phyloP scores from a whole-genome alignment of 1,284 basidiomycete species.

The Trichosporon coremiiforme region DNA sequence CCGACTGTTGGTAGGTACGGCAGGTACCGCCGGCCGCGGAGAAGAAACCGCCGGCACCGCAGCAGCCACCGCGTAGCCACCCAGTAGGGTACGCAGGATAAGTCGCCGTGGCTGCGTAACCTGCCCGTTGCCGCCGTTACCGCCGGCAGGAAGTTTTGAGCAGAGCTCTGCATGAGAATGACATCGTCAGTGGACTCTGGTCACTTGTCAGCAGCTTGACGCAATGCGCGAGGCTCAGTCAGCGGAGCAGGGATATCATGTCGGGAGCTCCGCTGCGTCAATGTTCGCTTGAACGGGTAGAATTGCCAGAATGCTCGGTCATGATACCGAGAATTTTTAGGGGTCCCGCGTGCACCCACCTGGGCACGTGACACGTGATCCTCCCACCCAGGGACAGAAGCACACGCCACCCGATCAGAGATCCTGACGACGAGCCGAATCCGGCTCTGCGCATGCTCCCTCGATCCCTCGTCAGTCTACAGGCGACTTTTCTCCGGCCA shows the following conservation, averaged over 20 bases:
- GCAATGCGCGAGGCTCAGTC: not conserved
- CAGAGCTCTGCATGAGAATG: not conserved
- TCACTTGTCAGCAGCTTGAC: not conserved
- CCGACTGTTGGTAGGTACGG: too few relatives aligned
- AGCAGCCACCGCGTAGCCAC: not conserved
- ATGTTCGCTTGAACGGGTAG: not conserved
- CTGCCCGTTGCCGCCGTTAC: not conserved
- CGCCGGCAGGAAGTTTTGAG: not conserved
- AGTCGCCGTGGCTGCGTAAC: slow-evolving; percentile 1
- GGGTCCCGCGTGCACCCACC: not conserved
- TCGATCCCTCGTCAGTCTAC: not conserved
- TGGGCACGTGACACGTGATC: too few relatives aligned
- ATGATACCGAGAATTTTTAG: not conserved
- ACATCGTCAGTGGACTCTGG: not conserved
- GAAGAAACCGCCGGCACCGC: not conserved
- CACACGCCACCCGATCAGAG: not conserved
- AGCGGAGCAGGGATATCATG: too few relatives aligned
- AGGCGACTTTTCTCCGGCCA: not conserved
- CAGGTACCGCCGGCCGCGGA: not conserved
- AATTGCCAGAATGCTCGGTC: not conserved
- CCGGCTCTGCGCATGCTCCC: too few relatives aligned
- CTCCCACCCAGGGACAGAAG: not conserved
- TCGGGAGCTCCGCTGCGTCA: too few relatives aligned
- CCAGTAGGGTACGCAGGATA: not conserved
- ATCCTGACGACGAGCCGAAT: not conserved